A percentile compares a stretch with the other conserved stretches of the same genome.
phyloP scores from a whole-genome alignment of 2,329 filamentous ascomycete genomes.

The Xylariaceae sp. region DNA sequence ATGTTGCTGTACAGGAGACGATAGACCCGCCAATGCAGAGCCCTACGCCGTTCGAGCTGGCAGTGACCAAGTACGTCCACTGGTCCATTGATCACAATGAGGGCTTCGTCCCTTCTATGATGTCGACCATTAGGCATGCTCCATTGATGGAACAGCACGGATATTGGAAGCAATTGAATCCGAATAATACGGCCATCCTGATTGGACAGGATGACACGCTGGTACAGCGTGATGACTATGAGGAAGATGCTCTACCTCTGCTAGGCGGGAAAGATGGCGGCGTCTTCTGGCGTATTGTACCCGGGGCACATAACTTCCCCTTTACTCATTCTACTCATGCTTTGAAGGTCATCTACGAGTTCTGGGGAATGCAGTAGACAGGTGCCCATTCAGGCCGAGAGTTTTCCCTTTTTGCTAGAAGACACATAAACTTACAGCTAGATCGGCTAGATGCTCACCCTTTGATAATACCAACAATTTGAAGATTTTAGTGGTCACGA shows the following conservation, averaged over 20 bases:
- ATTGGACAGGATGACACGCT: slow-evolving; percentile 50
- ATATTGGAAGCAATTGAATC: slow-evolving; percentile 44
- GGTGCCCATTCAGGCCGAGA: no score
- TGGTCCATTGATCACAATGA: slow-evolving; percentile 56
- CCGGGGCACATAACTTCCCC: slow-evolving; percentile 58
- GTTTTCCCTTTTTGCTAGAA: no score
- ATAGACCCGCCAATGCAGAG: slow-evolving; percentile 25
- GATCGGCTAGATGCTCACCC: no score
- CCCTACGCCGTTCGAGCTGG: slow-evolving; percentile 40
- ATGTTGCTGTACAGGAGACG: slow-evolving; percentile 42
- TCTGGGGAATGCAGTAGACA: slow-evolving; percentile 38
- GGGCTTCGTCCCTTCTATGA: slow-evolving; percentile 58
- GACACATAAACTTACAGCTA: no score
- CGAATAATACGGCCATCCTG: slow-evolving; percentile 47
- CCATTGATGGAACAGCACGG: slow-evolving; percentile 51
- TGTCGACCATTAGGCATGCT: slow-evolving; percentile 52
- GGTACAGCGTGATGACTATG: slow-evolving; percentile 48
- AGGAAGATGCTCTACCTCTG: slow-evolving; percentile 46
- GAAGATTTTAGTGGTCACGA: no score
- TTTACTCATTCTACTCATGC: slow-evolving; percentile 50
- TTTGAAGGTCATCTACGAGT: slow-evolving; percentile 43
- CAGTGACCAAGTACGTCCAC: slow-evolving; percentile 49
- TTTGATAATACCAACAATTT: no score
- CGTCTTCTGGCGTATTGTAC: slow-evolving; percentile 48
- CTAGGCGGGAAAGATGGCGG: slow-evolving; percentile 46